Evolutionary conservation across 768 basidiomycete genomes (phyloP).

Genomic region (Auriculariales sp.): DNA sequence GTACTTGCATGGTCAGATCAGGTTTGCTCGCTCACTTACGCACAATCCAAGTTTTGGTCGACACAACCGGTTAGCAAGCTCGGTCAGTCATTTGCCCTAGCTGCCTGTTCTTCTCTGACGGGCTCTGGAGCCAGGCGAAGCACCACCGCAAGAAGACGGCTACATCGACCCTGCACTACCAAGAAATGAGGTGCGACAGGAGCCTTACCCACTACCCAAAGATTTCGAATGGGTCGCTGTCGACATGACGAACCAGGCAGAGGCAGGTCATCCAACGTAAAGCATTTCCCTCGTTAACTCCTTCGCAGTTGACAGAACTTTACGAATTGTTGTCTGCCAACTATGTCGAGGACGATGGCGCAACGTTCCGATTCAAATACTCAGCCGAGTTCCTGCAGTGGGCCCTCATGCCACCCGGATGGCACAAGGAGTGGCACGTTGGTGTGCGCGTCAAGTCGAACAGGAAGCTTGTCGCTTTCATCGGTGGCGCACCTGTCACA

Average conservation of each 20-base stretch:
- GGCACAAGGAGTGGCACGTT: constrained; percentile 87
- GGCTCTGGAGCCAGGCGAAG: constrained; percentile 34
- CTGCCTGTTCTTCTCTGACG: constrained; percentile 2
- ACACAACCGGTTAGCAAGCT: constrained; percentile 95
- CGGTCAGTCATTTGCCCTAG: constrained; percentile 24
- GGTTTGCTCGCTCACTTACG: neutral
- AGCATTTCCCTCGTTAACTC: neutral
- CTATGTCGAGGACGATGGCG: constrained; percentile 94
- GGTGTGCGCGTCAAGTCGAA: constrained; percentile 85
- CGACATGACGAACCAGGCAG: constrained; percentile 59
- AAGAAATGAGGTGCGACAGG: constrained; percentile 67
- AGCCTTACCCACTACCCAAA: constrained; percentile 75
- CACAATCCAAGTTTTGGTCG: constrained; percentile 65
- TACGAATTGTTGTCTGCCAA: constrained; percentile 83
- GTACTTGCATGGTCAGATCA: constrained; percentile 23
- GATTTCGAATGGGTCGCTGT: constrained; percentile 86
- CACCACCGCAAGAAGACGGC: constrained; percentile 57
- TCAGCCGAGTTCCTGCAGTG: constrained; percentile 88
- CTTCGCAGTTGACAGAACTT: constrained; percentile 66
- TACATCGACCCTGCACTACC: constrained; percentile 76
- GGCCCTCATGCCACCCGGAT: constrained; percentile 92
- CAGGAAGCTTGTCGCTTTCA: constrained; percentile 92
- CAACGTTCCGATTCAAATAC: constrained; percentile 94
- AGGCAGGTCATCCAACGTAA: constrained; percentile 30
- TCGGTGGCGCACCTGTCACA: constrained; percentile 79